These are phyloP conservation scores for Cryptosporidium andersoni DNA, from an alignment of 169 alveolate genomes.

Conservation along the genomic window DNA sequence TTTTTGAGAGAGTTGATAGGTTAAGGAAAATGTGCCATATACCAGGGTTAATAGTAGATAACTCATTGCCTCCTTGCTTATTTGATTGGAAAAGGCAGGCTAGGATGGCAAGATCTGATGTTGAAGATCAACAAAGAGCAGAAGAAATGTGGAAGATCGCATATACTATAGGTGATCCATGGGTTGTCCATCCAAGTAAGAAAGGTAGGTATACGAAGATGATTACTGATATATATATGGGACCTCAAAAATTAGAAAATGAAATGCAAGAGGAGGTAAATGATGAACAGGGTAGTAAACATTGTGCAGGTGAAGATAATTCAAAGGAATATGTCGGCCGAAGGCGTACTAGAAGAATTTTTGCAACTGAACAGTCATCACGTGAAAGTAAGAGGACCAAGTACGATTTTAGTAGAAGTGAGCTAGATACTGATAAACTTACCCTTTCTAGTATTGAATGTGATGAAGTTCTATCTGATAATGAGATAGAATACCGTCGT, in stretches of 20 bases:
- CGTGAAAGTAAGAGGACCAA: background rate
- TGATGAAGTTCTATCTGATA: slow-evolving; percentile 43
- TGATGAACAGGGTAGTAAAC: background rate
- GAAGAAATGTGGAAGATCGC: slow-evolving; percentile 59
- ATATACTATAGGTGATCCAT: slow-evolving; percentile 65
- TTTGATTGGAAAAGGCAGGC: slow-evolving; percentile 66
- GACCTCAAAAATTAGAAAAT: background rate
- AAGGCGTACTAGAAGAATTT: background rate
- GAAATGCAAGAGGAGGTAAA: background rate
- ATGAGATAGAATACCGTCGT: slow-evolving; percentile 50
- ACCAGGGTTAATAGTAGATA: slow-evolving; percentile 64
- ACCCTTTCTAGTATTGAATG: background rate
- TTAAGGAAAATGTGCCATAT: slow-evolving; percentile 70
- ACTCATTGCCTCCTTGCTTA: slow-evolving; percentile 53
- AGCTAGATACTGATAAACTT: background rate
- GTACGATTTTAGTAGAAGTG: background rate
- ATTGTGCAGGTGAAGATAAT: background rate
- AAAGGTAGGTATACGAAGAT: background rate
- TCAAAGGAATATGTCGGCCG: no score
- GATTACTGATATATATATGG: background rate
- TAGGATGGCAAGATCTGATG: slow-evolving; percentile 18
- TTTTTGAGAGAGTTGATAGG: slow-evolving; percentile 64
- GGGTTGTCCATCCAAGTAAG: slow-evolving; percentile 58
- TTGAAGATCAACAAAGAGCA: slow-evolving; percentile 55
- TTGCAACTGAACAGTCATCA: background rate